Evolutionary conservation across 495 filamentous ascomycete species (phyloP).

Genomic region (Penicillium egyptiacum): DNA sequence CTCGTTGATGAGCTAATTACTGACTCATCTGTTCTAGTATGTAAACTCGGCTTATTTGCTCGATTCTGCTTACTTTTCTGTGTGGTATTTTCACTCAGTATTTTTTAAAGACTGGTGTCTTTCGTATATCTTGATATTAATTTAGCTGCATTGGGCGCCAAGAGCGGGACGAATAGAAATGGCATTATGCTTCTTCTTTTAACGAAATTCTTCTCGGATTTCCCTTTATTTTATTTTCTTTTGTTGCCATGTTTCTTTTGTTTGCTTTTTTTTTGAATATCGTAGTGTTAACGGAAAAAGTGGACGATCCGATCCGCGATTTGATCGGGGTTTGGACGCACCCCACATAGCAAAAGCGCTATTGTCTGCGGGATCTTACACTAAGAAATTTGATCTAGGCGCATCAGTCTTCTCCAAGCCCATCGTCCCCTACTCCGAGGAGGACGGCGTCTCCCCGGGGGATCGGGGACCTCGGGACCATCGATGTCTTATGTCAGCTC

Average conservation of each 20-base stretch:
- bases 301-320: neutral
- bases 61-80: neutral
- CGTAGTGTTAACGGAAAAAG: neutral
- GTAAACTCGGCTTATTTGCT: slow-evolving; percentile 20
- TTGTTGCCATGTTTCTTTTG: neutral
- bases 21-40: slow-evolving; percentile 18
- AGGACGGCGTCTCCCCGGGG: neutral
- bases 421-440: neutral
- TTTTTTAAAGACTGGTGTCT: slow-evolving; percentile 7
- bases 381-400: neutral
- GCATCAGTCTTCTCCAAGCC: neutral
- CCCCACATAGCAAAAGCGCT: neutral
- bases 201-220: neutral
- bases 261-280: neutral
- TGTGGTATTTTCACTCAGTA: slow-evolving; percentile 1
- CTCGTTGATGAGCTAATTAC: neutral
- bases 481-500: slow-evolving; percentile 5
- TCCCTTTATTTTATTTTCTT: neutral
- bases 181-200: slow-evolving; percentile 11
- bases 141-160: slow-evolving; percentile 27
- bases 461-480: neutral
- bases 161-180: slow-evolving; percentile 22
- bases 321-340: neutral
- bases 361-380: neutral
- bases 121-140: slow-evolving; percentile 13